Evolutionary conservation across 2,329 filamentous ascomycete genomes (phyloP).

Genomic region (Lasiodiplodia gonubiensis): DNA sequence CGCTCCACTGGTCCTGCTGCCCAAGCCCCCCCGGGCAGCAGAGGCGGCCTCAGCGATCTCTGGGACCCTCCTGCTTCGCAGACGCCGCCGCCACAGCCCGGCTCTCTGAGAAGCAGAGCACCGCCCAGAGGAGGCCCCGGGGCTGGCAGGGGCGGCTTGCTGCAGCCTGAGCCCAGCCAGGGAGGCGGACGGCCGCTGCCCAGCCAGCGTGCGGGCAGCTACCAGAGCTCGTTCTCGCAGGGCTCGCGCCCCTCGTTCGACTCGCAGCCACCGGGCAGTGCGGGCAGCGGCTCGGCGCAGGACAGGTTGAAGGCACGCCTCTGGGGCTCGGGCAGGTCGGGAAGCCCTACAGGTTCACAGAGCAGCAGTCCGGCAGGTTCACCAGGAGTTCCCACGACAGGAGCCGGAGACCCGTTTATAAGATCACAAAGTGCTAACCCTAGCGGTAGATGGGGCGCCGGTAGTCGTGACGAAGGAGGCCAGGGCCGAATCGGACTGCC

Average conservation of each 20-base stretch:
- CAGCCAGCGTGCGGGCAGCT: slow-evolving; percentile 75
- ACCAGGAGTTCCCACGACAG: slow-evolving; percentile 16
- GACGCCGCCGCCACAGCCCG: slow-evolving; percentile 46
- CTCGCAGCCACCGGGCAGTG: slow-evolving; percentile 45
- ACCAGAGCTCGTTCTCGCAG: slow-evolving; percentile 61
- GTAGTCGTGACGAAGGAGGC: slow-evolving; percentile 6
- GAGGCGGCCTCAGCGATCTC: slow-evolving; percentile 62
- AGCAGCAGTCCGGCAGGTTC: slow-evolving; percentile 28
- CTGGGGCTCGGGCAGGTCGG: slow-evolving; percentile 69
- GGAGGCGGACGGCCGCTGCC: slow-evolving; percentile 64
- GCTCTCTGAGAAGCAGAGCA: slow-evolving; percentile 49
- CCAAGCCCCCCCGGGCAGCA: slow-evolving; percentile 43
- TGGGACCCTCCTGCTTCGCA: slow-evolving; percentile 58
- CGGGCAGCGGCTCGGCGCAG: slow-evolving; percentile 65
- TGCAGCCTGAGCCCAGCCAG: slow-evolving; percentile 38
- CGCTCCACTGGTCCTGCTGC: slow-evolving; percentile 41
- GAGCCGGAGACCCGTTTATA: slow-evolving; percentile 39
- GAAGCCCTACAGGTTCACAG: slow-evolving; percentile 55
- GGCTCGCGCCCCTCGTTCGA: slow-evolving; percentile 45
- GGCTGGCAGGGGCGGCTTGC: slow-evolving; percentile 38
- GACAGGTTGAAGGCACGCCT: slow-evolving; percentile 81
- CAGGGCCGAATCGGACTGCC: slow-evolving; percentile 15
- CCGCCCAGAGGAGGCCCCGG: slow-evolving; percentile 52
- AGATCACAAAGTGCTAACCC: slow-evolving; percentile 30
- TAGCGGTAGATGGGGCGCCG: slow-evolving; percentile 21